phyloP scores from a whole-genome alignment of 805 yeast genomes.

The Priceomyces carsonii region DNA sequence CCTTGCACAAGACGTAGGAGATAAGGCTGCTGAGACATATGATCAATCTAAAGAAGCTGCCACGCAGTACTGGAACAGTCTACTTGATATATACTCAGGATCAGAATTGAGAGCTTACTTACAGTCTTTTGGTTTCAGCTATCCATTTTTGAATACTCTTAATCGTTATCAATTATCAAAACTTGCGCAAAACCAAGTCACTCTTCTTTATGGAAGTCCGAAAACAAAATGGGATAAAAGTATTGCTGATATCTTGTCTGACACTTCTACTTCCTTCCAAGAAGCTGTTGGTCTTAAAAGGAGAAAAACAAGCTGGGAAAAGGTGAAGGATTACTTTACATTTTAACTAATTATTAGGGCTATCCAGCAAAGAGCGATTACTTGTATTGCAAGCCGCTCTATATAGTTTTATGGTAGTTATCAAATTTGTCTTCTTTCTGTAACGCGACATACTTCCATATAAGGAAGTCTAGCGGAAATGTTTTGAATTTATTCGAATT shows the following conservation, averaged over 20 bases:
- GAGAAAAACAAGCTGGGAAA: conserved; percentile 8
- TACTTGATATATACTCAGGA: conserved; percentile 42
- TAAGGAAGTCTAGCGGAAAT: conserved; percentile 18
- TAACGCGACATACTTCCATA: conserved; percentile 12
- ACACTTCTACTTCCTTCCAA: conserved; percentile 11
- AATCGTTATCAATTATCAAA: conserved; percentile 34
- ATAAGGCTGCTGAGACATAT: conserved; percentile 1
- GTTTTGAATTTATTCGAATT: conserved; percentile 14
- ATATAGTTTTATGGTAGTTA: no score
- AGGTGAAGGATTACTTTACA: conserved; percentile 6
- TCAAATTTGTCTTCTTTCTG: no score
- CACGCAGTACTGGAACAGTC: conserved; percentile 7
- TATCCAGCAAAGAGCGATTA: no score
- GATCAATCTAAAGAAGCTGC: conserved; percentile 6
- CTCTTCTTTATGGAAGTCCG: conserved; percentile 28
- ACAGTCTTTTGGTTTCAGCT: conserved; percentile 40
- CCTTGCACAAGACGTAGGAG: conserved; percentile 6
- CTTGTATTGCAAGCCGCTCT: no score
- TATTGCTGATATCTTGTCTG: conserved; percentile 13
- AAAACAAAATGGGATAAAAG: conserved; percentile 17
- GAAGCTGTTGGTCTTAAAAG: conserved; percentile 13
- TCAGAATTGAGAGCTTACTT: conserved; percentile 44
- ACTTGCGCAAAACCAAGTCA: conserved; percentile 43
- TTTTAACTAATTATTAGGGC: no score
- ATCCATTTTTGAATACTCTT: conserved; percentile 17